Evolutionary conservation across 108 stramenopile genomes (phyloP).

Genomic region (Discostella stelligeroides): DNA sequence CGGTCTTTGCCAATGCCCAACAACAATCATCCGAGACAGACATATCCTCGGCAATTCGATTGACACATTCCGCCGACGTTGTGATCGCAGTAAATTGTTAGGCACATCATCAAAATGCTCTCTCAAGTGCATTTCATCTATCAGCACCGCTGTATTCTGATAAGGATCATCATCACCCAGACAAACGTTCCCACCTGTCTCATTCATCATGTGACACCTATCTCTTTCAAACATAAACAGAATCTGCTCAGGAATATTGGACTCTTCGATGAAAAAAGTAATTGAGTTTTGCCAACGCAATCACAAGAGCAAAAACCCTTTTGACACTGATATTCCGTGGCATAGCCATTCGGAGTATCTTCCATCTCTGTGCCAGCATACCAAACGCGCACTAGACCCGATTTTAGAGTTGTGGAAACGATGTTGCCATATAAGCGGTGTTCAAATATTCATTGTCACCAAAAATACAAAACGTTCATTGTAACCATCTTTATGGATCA

Average conservation of each 20-base stretch:
- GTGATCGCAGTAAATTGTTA: background rate
- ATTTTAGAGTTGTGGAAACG: slow-evolving; percentile 5
- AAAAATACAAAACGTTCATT: no score
- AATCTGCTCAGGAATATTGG: background rate
- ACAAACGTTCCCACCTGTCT: background rate
- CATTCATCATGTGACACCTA: background rate
- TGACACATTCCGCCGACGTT: background rate
- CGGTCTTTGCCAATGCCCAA: slow-evolving; percentile 3
- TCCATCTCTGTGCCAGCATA: slow-evolving; percentile 17
- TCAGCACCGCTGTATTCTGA: background rate
- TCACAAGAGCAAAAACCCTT: no score
- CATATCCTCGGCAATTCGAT: background rate
- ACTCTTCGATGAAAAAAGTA: slow-evolving; percentile 11
- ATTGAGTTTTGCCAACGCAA: slow-evolving; percentile 16
- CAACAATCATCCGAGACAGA: background rate
- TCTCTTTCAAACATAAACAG: background rate
- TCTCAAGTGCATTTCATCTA: background rate
- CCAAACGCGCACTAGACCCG: slow-evolving; percentile 5
- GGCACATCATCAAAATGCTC: no score
- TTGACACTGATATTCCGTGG: background rate
- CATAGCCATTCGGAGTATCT: no score
- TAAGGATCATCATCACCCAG: background rate
- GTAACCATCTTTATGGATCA: background rate
- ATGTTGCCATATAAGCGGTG: slow-evolving; percentile 1
- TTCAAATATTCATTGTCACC: no score